Percentiles rank a stretch among this genome's conserved stretches.
phyloP scores from a whole-genome alignment of 768 basidiomycete species.

The Coprinopsis sp. region DNA sequence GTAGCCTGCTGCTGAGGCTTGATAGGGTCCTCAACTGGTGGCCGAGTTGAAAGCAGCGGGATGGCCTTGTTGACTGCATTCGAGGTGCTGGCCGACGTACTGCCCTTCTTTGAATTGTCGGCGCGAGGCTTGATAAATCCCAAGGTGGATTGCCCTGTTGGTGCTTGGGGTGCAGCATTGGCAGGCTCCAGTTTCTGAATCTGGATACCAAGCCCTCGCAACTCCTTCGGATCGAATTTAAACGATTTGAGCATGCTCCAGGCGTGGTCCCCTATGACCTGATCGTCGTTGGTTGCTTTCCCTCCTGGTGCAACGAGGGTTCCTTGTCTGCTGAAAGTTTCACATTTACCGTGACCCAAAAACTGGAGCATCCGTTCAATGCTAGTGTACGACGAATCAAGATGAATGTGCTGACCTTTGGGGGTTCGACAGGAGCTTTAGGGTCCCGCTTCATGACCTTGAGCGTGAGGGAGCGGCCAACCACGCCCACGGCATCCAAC shows the following conservation, averaged over 20 bases:
- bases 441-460: constrained; percentile 89
- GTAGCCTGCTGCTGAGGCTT: constrained; percentile 15
- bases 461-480: constrained; percentile 73
- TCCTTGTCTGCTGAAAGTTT: constrained; percentile 73
- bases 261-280: constrained; percentile 69
- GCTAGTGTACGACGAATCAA: not conserved
- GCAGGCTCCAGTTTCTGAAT: constrained; percentile 78
- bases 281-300: constrained; percentile 66
- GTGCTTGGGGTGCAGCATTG: constrained; percentile 25
- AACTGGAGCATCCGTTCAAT: constrained; percentile 54
- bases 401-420: constrained; percentile 57
- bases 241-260: constrained; percentile 72
- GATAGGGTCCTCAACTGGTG: constrained; percentile 13
- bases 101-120: constrained; percentile 9
- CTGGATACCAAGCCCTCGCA: constrained; percentile 91
- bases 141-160: constrained; percentile 55
- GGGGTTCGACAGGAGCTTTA: constrained; percentile 80
- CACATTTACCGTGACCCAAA: constrained; percentile 85
- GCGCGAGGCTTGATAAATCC: constrained; percentile 45
- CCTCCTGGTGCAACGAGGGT: constrained; percentile 57
- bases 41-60: constrained; percentile 14
- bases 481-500: constrained; percentile 61
- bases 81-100: constrained; percentile 14
- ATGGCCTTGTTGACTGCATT: constrained; percentile 13
- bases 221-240: constrained; percentile 74